Evolutionary conservation across 257 asterid genomes (phyloP).

Genomic region (Capsicum chinense): DNA sequence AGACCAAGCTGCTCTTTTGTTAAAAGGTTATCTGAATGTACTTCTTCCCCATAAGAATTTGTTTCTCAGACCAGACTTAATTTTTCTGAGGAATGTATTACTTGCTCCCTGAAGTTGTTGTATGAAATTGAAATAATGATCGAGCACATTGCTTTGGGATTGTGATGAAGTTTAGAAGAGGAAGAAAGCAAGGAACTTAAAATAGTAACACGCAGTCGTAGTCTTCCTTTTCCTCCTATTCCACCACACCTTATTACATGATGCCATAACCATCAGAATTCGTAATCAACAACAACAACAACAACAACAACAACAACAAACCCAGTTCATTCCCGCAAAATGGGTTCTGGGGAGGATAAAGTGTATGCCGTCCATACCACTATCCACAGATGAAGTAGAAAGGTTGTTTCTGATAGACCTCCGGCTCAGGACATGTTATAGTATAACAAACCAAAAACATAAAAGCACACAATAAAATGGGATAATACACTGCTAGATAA

Average conservation of each 20-base stretch:
- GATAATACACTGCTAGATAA: too few species aligned
- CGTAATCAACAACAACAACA: background rate
- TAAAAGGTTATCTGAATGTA: background rate
- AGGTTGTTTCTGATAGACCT: too few species aligned
- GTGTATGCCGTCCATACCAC: too few species aligned
- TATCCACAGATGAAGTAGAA: too few species aligned
- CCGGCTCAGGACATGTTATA: too few species aligned
- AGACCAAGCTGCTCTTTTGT: background rate
- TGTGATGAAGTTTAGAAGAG: conserved; percentile 8
- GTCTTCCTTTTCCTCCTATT: conserved; percentile 17
- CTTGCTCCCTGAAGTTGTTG: background rate
- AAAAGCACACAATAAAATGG: too few species aligned
- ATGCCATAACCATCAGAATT: background rate
- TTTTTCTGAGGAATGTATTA: conserved; percentile 7
- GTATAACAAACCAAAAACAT: too few species aligned
- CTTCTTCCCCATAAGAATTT: background rate
- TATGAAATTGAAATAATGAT: background rate
- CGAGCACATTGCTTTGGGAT: background rate
- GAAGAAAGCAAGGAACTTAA: background rate
- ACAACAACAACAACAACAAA: too few species aligned
- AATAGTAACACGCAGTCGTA: background rate
- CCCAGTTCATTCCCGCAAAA: too few species aligned
- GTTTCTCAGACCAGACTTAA: background rate
- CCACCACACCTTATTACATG: background rate
- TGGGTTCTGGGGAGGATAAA: too few species aligned